Conservation (phyloP, 441 rosid genomes). For the Codiaeum variegatum region DNA sequence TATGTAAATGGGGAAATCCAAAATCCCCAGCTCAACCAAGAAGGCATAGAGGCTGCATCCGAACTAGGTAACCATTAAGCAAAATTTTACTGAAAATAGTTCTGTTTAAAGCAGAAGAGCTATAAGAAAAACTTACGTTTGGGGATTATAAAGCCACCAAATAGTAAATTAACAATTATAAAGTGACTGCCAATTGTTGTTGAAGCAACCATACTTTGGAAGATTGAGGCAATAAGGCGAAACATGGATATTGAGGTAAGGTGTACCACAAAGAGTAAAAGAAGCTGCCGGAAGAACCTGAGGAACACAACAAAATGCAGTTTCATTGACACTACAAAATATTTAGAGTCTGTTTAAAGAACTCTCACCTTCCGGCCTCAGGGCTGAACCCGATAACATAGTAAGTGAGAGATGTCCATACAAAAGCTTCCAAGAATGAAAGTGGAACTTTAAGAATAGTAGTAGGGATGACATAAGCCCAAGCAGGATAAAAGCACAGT, state of each 20-base stretch:
- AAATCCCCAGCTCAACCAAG: constrained; percentile 70
- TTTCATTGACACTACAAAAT: background rate
- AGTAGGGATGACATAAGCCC: constrained; percentile 54
- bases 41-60: constrained; percentile 50
- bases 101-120: background rate
- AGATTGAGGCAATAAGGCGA: constrained; percentile 38
- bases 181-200: constrained; percentile 24
- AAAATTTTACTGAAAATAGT: background rate
- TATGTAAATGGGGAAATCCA: constrained; percentile 65
- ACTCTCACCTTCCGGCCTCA: constrained; percentile 37
- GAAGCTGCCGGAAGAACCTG: constrained; percentile 47
- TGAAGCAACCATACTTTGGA: constrained; percentile 38
- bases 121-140: constrained; percentile 27
- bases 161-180: constrained; percentile 22
- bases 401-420: constrained; percentile 52
- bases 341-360: background rate
- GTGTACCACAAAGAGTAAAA: constrained; percentile 35
- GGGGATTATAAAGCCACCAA: constrained; percentile 43
- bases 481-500: constrained; percentile 50
- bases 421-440: constrained; percentile 40
- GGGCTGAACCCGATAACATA: constrained; percentile 54
- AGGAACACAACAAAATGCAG: background rate
- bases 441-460: constrained; percentile 42
- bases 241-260: constrained; percentile 40
- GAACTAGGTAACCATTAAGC: background rate